A percentile compares a stretch with the other conserved stretches of the same genome.
Conservation (phyloP, 2,329 filamentous ascomycete species). For the Penicillium frequentans region DNA sequence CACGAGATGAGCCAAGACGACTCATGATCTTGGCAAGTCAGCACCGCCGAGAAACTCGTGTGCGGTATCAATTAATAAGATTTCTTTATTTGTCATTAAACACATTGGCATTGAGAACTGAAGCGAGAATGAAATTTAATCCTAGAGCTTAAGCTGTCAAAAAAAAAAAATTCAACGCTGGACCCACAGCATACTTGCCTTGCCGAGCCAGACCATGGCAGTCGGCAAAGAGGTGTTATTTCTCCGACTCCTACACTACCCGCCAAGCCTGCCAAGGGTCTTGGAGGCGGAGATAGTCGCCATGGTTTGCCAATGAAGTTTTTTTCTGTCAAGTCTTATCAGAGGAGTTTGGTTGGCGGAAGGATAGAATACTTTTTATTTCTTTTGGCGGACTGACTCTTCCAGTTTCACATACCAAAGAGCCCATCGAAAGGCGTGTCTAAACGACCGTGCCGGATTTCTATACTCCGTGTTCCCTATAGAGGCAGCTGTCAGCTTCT, state of each 20-base stretch:
- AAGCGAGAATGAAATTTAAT: background rate
- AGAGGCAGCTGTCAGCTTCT: background rate
- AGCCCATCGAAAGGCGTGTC: background rate
- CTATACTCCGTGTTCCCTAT: background rate
- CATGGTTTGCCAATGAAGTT: background rate
- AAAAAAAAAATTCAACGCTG: background rate
- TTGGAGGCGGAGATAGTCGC: background rate
- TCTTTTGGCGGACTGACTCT: background rate
- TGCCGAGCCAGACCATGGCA: background rate
- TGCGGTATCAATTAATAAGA: background rate
- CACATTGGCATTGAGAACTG: background rate
- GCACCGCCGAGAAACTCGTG: background rate
- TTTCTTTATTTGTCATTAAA: background rate
- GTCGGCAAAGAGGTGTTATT: background rate
- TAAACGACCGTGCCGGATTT: background rate
- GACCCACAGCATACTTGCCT: background rate
- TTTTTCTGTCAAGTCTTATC: background rate
- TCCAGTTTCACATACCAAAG: background rate
- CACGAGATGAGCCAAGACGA: background rate
- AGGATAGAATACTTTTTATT: background rate
- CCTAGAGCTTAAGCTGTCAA: background rate
- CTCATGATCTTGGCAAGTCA: background rate
- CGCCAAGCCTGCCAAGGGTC: slow-evolving; percentile 2
- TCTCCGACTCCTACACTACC: background rate
- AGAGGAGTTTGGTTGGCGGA: background rate